Evolutionary conservation across 139 green algal species (phyloP).

Genomic region (Ettlia oleoabundans): DNA sequence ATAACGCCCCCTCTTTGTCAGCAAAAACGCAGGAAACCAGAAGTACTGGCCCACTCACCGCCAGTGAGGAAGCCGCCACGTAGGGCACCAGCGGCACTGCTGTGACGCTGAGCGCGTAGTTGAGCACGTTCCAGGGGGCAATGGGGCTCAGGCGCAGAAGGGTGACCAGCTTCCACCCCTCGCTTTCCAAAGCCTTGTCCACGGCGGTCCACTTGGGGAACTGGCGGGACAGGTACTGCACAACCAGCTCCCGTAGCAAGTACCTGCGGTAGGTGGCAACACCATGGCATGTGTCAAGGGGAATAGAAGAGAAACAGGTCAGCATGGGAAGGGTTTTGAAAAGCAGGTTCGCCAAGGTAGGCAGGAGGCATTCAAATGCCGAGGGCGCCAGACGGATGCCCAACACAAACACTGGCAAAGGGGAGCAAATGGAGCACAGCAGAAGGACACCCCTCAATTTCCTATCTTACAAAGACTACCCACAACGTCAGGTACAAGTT

Average conservation of each 20-base stretch:
- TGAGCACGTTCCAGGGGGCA: constrained; percentile 72
- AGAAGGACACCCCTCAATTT: too few relatives aligned
- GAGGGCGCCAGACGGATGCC: too few relatives aligned
- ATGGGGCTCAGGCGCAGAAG: constrained; percentile 64
- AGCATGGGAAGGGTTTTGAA: too few relatives aligned
- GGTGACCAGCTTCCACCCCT: constrained; percentile 70
- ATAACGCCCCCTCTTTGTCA: too few relatives aligned
- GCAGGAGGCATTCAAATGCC: too few relatives aligned
- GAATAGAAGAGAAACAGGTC: too few relatives aligned
- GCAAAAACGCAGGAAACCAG: background rate
- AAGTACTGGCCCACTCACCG: constrained; percentile 13
- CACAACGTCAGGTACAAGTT: background rate
- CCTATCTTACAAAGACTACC: too few relatives aligned
- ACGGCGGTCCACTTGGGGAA: constrained; percentile 62
- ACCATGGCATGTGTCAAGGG: too few relatives aligned
- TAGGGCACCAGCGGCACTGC: constrained; percentile 57
- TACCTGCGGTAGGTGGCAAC: constrained; percentile 42
- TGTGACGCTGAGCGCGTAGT: constrained; percentile 63
- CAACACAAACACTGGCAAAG: too few relatives aligned
- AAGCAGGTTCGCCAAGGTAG: too few relatives aligned
- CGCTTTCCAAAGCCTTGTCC: constrained; percentile 20
- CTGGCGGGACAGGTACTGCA: constrained; percentile 46
- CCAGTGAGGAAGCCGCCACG: constrained; percentile 44
- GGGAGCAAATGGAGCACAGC: too few relatives aligned
- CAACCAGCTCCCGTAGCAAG: constrained; percentile 58